phyloP scores from a whole-genome alignment of 352 stramenopile genomes.

The Phytophthora aleatoria region DNA sequence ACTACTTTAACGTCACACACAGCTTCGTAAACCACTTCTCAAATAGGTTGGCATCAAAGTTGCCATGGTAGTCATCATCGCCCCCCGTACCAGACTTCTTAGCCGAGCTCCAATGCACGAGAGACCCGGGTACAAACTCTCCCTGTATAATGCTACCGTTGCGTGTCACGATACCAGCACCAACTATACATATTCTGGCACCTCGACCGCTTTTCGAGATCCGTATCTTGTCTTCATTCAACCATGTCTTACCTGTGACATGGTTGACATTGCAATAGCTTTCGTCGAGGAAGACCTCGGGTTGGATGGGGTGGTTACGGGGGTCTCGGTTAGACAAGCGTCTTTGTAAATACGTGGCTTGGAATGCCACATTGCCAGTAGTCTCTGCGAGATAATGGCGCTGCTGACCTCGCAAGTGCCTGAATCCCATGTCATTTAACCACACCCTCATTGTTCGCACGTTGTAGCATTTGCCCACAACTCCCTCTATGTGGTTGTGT shows the following conservation, averaged over 20 bases:
- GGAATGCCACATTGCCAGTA: conserved; percentile 1
- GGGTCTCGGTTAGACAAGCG: not conserved
- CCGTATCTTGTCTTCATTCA: not conserved
- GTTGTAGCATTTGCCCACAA: not conserved
- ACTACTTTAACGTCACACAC: too few relatives aligned
- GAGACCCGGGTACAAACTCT: not conserved
- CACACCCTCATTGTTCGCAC: conserved; percentile 3
- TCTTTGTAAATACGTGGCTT: conserved; percentile 6
- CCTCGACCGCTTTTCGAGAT: conserved; percentile 5
- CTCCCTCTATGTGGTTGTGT: not conserved
- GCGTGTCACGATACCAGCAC: conserved; percentile 5
- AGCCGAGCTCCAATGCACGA: not conserved
- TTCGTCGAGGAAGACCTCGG: conserved; percentile 30
- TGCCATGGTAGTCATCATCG: not conserved
- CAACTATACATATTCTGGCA: conserved; percentile 8
- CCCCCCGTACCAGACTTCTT: not conserved
- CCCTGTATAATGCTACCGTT: not conserved
- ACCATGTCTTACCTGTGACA: conserved; percentile 11
- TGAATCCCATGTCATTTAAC: conserved; percentile 14
- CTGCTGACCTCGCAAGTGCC: not conserved
- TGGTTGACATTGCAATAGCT: conserved; percentile 29
- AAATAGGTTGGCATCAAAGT: not conserved
- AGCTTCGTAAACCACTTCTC: too few relatives aligned
- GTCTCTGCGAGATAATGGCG: conserved; percentile 14
- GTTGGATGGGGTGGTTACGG: not conserved